Conservation (phyloP, 306 rosid species). For the Vigna hirtella region DNA sequence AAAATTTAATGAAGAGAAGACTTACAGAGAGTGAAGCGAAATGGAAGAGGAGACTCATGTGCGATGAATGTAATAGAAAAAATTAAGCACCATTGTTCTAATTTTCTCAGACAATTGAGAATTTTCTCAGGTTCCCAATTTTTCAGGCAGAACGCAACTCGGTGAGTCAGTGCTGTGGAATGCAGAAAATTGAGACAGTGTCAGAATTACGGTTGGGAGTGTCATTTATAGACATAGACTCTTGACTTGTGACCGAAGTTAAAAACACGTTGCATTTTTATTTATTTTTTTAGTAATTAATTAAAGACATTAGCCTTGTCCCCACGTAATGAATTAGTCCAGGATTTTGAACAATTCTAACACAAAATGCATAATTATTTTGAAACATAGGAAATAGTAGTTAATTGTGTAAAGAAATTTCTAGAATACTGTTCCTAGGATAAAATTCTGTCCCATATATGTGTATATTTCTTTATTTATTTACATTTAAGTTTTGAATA, state of each 20-base stretch:
- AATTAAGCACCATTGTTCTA: conserved; percentile 30
- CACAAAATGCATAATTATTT: neutral
- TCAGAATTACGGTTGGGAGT: neutral
- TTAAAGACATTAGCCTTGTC: neutral
- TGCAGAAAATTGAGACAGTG: neutral
- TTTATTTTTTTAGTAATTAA: neutral
- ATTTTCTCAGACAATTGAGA: conserved; percentile 6
- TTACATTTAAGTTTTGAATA: too few species aligned
- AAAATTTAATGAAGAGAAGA: conserved; percentile 12
- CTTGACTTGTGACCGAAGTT: conserved; percentile 39
- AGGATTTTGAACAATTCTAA: neutral
- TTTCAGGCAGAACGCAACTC: conserved; percentile 31
- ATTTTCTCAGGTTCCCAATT: conserved; percentile 3
- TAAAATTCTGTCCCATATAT: neutral
- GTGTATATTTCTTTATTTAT: too few species aligned
- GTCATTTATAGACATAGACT: conserved; percentile 35
- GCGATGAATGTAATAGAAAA: conserved; percentile 39
- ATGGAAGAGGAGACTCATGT: conserved; percentile 45
- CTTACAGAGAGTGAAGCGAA: conserved; percentile 48
- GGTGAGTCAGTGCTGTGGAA: conserved; percentile 25
- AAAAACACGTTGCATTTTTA: neutral
- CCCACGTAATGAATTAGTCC: neutral
- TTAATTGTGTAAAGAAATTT: conserved; percentile 5
- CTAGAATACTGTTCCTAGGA: neutral
- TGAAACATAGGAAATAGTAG: too few species aligned